phyloP scores from a whole-genome alignment of 139 green algal genomes.

The Micractinium sp. region DNA sequence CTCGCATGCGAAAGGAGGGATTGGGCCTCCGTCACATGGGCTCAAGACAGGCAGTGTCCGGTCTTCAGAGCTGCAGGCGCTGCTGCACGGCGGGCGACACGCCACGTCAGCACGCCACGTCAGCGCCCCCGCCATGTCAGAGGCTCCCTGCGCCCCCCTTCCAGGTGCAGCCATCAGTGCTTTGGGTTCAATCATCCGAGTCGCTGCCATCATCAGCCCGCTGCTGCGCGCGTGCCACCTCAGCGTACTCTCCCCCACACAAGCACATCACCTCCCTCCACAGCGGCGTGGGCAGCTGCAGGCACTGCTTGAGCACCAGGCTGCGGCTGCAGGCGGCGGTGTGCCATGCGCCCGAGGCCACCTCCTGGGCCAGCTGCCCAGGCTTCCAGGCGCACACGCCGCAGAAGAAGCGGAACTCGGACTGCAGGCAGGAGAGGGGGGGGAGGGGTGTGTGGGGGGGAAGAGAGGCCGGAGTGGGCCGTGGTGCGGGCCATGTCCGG shows the following conservation, averaged over 20 bases:
- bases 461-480: neutral
- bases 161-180: no score
- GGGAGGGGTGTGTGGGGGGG: neutral
- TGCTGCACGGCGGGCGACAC: neutral
- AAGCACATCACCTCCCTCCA: slow-evolving; percentile 72
- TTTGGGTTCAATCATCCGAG: neutral
- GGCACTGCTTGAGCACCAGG: slow-evolving; percentile 70
- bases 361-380: slow-evolving; percentile 58
- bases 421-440: neutral
- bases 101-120: no score
- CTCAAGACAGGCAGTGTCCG: neutral
- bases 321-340: slow-evolving; percentile 60
- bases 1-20: neutral
- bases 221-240: slow-evolving; percentile 5
- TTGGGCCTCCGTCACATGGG: no score
- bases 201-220: slow-evolving; percentile 8
- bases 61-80: neutral
- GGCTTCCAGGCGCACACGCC: slow-evolving; percentile 60
- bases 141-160: no score
- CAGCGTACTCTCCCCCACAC: slow-evolving; percentile 46
- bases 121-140: no score
- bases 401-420: slow-evolving; percentile 68
- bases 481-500: no score
- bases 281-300: slow-evolving; percentile 75
- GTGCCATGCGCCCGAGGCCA: slow-evolving; percentile 56